A percentile compares a stretch with the other conserved stretches of the same genome.
These are phyloP conservation scores for Hsuehochloa calcarea DNA, from an alignment of 176 grass and related monocot species.

Conservation along the genomic window DNA sequence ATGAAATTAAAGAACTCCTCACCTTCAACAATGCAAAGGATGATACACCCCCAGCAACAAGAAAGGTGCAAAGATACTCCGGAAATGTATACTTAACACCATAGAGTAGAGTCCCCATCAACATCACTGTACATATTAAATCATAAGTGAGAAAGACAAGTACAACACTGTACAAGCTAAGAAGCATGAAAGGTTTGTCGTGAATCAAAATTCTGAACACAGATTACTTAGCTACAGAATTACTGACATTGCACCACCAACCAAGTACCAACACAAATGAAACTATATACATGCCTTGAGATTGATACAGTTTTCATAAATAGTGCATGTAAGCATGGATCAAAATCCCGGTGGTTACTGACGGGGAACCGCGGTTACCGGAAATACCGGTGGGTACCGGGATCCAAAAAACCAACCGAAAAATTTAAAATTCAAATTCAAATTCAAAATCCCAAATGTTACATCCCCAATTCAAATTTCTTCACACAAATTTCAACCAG, in stretches of 20 bases:
- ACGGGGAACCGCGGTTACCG: no score
- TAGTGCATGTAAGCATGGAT: not conserved
- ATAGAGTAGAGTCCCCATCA: constrained; percentile 89
- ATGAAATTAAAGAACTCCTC: no score
- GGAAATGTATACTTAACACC: constrained; percentile 93
- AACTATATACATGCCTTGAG: not conserved
- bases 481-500: no score
- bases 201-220: not conserved
- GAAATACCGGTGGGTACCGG: no score
- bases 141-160: constrained; percentile 1
- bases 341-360: no score
- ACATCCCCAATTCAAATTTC: no score
- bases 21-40: constrained; percentile 89
- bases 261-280: not conserved
- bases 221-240: not conserved
- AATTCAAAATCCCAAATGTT: no score
- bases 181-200: not conserved
- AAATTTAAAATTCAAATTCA: no score
- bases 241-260: not conserved
- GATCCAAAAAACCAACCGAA: no score
- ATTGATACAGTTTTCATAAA: not conserved
- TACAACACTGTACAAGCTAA: not conserved
- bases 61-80: constrained; percentile 88
- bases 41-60: constrained; percentile 91
- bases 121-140: constrained; percentile 65